Evolutionary conservation across 1,139 yeast genomes (phyloP).

Genomic region (Diutina catenulata): DNA sequence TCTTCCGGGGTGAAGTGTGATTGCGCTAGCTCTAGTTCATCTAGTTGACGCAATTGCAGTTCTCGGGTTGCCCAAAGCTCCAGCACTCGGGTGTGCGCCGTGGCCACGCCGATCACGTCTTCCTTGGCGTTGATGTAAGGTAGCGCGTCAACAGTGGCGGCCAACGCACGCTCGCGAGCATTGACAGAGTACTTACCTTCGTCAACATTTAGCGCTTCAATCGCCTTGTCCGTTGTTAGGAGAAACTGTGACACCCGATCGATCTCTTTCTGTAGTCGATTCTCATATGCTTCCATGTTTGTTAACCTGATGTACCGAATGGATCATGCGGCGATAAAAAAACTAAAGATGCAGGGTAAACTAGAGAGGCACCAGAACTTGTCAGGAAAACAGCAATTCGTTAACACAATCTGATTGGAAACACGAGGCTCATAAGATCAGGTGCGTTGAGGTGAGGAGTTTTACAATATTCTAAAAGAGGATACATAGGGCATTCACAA

Average conservation of each 20-base stretch:
- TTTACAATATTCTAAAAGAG: no score
- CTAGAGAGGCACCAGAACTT: no score
- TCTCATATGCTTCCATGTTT: not conserved
- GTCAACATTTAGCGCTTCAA: not conserved
- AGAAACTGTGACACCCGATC: constrained; percentile 1
- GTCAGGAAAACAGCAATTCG: no score
- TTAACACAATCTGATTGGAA: no score
- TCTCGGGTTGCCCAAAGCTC: no score
- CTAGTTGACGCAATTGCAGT: no score
- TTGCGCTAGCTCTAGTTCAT: not conserved
- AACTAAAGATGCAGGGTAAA: no score
- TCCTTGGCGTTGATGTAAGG: not conserved
- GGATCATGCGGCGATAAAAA: no score
- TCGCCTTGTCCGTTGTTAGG: not conserved
- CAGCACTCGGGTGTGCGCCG: not conserved
- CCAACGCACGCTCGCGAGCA: not conserved
- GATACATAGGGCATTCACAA: no score
- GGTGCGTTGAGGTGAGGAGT: no score
- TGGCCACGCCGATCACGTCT: constrained; percentile 3
- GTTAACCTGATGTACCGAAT: no score
- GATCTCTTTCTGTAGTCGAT: constrained; percentile 1
- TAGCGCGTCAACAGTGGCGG: not conserved
- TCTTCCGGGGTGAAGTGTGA: not conserved
- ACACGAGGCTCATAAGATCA: no score
- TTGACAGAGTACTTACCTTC: not conserved